Conservation (phyloP, 768 basidiomycete genomes). For the Pisolithus orientalis region DNA sequence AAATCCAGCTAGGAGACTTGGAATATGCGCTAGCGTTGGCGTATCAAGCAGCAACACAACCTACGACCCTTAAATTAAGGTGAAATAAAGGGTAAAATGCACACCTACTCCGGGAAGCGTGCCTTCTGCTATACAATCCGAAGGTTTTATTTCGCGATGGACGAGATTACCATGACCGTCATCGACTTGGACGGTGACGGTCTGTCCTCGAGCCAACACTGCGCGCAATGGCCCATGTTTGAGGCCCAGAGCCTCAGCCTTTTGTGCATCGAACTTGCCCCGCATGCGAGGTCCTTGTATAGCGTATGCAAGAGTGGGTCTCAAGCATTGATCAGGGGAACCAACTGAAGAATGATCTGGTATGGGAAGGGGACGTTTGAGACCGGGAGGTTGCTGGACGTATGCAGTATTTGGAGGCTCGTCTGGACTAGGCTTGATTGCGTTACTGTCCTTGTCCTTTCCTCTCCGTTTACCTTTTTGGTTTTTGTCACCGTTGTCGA, state of each 20-base stretch:
- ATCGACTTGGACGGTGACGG: conserved; percentile 49
- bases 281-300: conserved; percentile 47
- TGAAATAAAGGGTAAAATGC: not conserved
- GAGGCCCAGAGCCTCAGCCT: conserved; percentile 60
- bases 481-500: conserved; percentile 3
- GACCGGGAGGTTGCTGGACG: conserved; percentile 10
- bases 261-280: conserved; percentile 67
- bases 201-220: conserved; percentile 56
- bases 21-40: conserved; percentile 54
- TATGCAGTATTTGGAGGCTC: conserved; percentile 5
- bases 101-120: conserved; percentile 42
- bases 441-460: not conserved
- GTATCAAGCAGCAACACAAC: conserved; percentile 67
- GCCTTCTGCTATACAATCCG: conserved; percentile 53
- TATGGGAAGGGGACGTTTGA: conserved; percentile 14
- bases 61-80: conserved; percentile 25
- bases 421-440: not conserved
- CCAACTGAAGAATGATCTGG: conserved; percentile 17
- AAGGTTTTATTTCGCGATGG: conserved; percentile 48
- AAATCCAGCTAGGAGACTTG: conserved; percentile 44
- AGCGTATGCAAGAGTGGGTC: conserved; percentile 43
- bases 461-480: conserved; percentile 9
- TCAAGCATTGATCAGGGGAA: conserved; percentile 9
- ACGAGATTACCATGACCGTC: conserved; percentile 37
- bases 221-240: conserved; percentile 52